Evolutionary conservation across 1,139 yeast genomes (phyloP).

Genomic region (Magnusiomyces suaveolens): DNA sequence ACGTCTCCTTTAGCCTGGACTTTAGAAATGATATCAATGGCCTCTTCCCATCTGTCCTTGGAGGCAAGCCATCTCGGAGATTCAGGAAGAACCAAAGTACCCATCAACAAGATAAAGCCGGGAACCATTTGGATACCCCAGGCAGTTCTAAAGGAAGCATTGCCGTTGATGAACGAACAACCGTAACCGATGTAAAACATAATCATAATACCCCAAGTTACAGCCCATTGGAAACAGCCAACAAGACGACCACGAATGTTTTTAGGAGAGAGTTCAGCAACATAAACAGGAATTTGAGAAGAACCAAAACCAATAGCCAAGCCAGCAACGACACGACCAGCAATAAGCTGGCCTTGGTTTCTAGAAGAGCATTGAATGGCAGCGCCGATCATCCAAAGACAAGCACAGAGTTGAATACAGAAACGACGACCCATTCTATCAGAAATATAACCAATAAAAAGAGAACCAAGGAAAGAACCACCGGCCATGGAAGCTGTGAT

Average conservation of each 20-base stretch:
- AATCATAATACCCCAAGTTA: conserved; percentile 55
- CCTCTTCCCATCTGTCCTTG: conserved; percentile 57
- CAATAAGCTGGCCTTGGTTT: conserved; percentile 59
- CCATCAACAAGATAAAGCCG: conserved; percentile 42
- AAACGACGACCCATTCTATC: conserved; percentile 71
- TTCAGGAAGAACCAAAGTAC: conserved; percentile 51
- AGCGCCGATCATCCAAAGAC: conserved; percentile 72
- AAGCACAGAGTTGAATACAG: conserved; percentile 62
- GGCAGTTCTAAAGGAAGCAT: conserved; percentile 53
- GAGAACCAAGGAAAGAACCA: conserved; percentile 59
- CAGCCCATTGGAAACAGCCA: conserved; percentile 57
- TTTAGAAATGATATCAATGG: conserved; percentile 42
- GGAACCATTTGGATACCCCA: conserved; percentile 63
- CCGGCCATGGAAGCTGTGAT: conserved; percentile 93
- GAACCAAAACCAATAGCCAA: conserved; percentile 63
- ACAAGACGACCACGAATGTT: conserved; percentile 58
- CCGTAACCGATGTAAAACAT: conserved; percentile 56
- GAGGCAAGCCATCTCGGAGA: conserved; percentile 68
- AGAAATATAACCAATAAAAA: conserved; percentile 38
- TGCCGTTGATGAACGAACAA: conserved; percentile 42
- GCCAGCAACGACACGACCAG: conserved; percentile 60
- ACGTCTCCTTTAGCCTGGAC: conserved; percentile 47
- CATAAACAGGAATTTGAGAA: conserved; percentile 61
- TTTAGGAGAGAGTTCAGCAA: conserved; percentile 63
- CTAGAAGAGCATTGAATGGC: conserved; percentile 69